Evolutionary conservation across 768 basidiomycete species (phyloP).

Genomic region (Boletus reticulatus): DNA sequence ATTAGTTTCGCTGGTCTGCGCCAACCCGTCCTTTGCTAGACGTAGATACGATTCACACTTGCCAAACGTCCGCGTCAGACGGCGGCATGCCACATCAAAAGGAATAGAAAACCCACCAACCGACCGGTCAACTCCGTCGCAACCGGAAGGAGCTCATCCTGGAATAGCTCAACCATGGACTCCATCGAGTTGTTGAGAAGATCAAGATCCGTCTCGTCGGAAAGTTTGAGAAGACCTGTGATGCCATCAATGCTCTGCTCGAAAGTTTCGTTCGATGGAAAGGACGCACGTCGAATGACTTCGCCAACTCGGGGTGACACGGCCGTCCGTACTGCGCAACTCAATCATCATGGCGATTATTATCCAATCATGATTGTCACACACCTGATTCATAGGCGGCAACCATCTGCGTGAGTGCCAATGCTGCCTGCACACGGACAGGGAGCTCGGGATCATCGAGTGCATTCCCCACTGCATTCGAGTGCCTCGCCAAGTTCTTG

Average conservation of each 20-base stretch:
- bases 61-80: background rate
- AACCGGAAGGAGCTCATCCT: constrained; percentile 80
- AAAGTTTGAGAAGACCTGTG: constrained; percentile 78
- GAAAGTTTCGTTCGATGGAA: background rate
- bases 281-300: constrained; percentile 71
- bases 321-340: constrained; percentile 55
- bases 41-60: constrained; percentile 85
- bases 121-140: constrained; percentile 76
- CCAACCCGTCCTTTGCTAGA: constrained; percentile 65
- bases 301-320: constrained; percentile 80
- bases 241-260: background rate
- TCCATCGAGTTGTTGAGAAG: constrained; percentile 82
- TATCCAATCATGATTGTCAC: constrained; percentile 11
- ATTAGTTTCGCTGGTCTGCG: constrained; percentile 48
- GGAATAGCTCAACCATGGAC: constrained; percentile 82
- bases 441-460: constrained; percentile 80
- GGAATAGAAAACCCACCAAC: constrained; percentile 48
- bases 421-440: constrained; percentile 78
- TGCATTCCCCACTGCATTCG: constrained; percentile 60
- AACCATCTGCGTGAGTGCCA: constrained; percentile 79
- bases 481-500: constrained; percentile 62
- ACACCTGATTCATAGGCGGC: constrained; percentile 59
- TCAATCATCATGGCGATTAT: background rate
- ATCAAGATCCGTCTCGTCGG: constrained; percentile 90
- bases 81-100: background rate